Evolutionary conservation across 1,284 basidiomycete genomes (phyloP).

Genomic region (Coriolopsis trogii): DNA sequence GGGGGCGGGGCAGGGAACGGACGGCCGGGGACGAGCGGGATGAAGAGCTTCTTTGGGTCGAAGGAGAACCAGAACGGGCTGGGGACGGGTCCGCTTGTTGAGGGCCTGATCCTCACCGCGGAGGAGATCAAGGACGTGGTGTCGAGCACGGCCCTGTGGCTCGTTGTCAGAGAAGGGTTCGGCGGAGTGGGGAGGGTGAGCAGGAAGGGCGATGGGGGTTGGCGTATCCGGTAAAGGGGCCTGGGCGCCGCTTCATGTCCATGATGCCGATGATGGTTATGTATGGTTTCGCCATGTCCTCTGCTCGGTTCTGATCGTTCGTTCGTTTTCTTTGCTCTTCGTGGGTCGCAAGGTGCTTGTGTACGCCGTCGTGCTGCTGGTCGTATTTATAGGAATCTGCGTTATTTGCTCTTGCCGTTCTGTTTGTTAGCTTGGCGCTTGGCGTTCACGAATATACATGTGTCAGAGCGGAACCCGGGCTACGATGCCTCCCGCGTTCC

Average conservation of each 20-base stretch:
- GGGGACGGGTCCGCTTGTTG: slow-evolving; percentile 12
- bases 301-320: too few relatives aligned
- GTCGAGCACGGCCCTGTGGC: slow-evolving; percentile 87
- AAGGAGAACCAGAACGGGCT: slow-evolving; percentile 12
- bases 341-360: too few relatives aligned
- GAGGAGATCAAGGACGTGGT: slow-evolving; percentile 96
- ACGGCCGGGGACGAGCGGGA: slow-evolving; percentile 4
- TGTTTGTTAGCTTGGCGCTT: too few relatives aligned
- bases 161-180: slow-evolving; percentile 91
- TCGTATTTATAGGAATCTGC: too few relatives aligned
- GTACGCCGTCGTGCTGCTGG: too few relatives aligned
- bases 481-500: too few relatives aligned
- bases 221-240: slow-evolving; percentile 33
- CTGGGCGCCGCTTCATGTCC: background rate
- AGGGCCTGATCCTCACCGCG: slow-evolving; percentile 65
- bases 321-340: too few relatives aligned
- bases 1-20: slow-evolving; percentile 12
- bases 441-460: too few relatives aligned
- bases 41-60: slow-evolving; percentile 19
- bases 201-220: slow-evolving; percentile 79
- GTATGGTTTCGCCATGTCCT: too few relatives aligned
- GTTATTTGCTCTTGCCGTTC: too few relatives aligned
- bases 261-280: too few relatives aligned
- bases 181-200: slow-evolving; percentile 85
- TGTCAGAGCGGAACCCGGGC: too few relatives aligned